Evolutionary conservation across 352 stramenopile species (phyloP).

Genomic region (Phytophthora sp.): DNA sequence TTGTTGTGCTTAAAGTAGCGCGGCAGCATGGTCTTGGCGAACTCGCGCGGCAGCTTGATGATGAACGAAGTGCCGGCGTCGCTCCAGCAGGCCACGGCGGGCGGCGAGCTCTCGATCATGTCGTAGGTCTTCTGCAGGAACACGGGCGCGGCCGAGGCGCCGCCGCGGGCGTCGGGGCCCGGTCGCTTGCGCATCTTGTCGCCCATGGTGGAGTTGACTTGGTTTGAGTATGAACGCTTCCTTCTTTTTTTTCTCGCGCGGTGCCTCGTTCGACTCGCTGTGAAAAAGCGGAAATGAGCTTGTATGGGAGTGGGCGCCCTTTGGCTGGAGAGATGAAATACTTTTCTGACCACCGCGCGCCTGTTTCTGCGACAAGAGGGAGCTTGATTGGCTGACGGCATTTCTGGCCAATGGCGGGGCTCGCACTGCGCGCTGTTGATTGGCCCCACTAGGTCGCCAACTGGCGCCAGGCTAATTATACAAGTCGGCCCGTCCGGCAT

Average conservation of each 20-base stretch:
- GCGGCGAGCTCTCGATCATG: slow-evolving; percentile 91
- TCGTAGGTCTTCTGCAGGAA: slow-evolving; percentile 95
- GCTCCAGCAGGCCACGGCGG: slow-evolving; percentile 80
- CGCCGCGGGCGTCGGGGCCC: background rate
- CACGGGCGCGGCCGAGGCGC: slow-evolving; percentile 53
- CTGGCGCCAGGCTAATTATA: slow-evolving; percentile 18
- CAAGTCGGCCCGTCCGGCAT: slow-evolving; percentile 6
- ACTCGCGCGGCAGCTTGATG: slow-evolving; percentile 92
- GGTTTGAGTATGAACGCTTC: slow-evolving; percentile 23
- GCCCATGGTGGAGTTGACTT: slow-evolving; percentile 30
- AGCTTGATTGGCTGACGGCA: slow-evolving; percentile 5
- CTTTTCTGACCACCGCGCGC: slow-evolving; percentile 11
- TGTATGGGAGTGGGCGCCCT: slow-evolving; percentile 3
- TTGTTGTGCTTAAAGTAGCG: slow-evolving; percentile 96
- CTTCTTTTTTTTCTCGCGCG: slow-evolving; percentile 30
- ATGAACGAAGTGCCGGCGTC: slow-evolving; percentile 88
- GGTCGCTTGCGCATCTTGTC: slow-evolving; percentile 46
- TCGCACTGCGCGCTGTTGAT: background rate
- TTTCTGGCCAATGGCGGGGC: slow-evolving; percentile 18
- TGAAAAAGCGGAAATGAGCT: slow-evolving; percentile 42
- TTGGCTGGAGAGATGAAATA: slow-evolving; percentile 22
- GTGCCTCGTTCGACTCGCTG: background rate
- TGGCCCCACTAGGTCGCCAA: slow-evolving; percentile 11
- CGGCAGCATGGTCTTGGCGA: slow-evolving; percentile 90
- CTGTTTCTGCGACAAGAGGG: slow-evolving; percentile 9